These are phyloP conservation scores for Kingdonia uniflora DNA, from an alignment of 164 flowering plant genomes.

Conservation along the genomic window DNA sequence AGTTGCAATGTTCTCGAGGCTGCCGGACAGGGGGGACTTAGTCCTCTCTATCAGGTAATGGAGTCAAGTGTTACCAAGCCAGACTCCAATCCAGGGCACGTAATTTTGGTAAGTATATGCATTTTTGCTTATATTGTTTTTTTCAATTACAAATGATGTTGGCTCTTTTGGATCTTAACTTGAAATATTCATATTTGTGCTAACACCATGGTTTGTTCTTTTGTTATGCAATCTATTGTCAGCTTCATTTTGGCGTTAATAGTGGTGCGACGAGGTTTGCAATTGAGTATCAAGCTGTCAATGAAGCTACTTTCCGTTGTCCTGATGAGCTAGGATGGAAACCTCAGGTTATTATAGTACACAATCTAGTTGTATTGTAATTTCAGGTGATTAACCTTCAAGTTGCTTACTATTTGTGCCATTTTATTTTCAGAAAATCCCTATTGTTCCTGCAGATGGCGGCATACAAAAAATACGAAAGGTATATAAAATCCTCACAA, in stretches of 20 bases:
- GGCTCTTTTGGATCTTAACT: too few relatives aligned
- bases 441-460: conserved; percentile 81
- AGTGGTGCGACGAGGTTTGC: conserved; percentile 90
- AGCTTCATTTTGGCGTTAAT: conserved; percentile 95
- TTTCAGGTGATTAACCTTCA: neutral
- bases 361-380: neutral
- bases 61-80: conserved; percentile 38
- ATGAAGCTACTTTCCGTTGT: conserved; percentile 96
- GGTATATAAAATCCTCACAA: too few relatives aligned
- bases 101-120: conserved; percentile 72
- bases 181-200: too few relatives aligned
- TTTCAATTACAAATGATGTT: too few relatives aligned
- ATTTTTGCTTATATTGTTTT: too few relatives aligned
- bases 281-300: conserved; percentile 77
- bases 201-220: too few relatives aligned
- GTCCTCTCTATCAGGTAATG: conserved; percentile 50
- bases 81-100: conserved; percentile 26
- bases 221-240: conserved; percentile 19
- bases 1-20: conserved; percentile 86
- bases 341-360: conserved; percentile 65
- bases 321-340: conserved; percentile 98
- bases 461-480: conserved; percentile 49
- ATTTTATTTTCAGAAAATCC: conserved; percentile 50
- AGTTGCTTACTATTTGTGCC: neutral
- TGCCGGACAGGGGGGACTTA: conserved; percentile 83